Percentiles rank a stretch among this genome's conserved stretches.
Evolutionary conservation across 176 grass and related monocot species (phyloP).

Genomic region (Triticum dicoccoides): DNA sequence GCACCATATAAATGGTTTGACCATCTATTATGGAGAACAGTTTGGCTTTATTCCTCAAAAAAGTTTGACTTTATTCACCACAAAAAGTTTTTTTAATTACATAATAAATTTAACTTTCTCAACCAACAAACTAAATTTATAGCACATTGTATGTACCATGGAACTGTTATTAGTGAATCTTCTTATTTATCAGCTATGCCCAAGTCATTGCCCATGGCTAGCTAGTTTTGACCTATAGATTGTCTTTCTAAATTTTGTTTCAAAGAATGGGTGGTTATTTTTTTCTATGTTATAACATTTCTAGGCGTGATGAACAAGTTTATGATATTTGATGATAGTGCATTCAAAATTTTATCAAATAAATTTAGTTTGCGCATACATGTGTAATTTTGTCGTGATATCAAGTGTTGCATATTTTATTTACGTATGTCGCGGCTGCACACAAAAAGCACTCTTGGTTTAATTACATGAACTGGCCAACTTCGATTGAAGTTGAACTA

Average conservation of each 20-base stretch:
- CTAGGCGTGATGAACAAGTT: not conserved
- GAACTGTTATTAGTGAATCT: not conserved
- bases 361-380: not conserved
- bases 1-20: conserved; percentile 20
- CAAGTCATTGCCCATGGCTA: not conserved
- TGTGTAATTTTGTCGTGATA: not conserved
- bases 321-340: not conserved
- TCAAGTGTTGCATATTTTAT: not conserved
- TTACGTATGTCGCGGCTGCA: not conserved
- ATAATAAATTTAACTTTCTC: not conserved
- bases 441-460: not conserved
- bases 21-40: conserved; percentile 1
- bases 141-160: not conserved
- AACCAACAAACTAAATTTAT: not conserved
- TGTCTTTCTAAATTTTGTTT: conserved; percentile 8
- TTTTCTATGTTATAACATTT: not conserved
- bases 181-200: not conserved
- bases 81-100: not conserved
- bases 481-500: not conserved
- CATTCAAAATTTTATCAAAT: not conserved
- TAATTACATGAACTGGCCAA: not conserved
- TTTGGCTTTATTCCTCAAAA: conserved; percentile 22
- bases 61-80: conserved; percentile 25
- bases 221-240: not conserved
- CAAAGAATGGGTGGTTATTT: not conserved